Evolutionary conservation across 73 alveolate genomes (phyloP).

Genomic region (Durusdinium trenchii): DNA sequence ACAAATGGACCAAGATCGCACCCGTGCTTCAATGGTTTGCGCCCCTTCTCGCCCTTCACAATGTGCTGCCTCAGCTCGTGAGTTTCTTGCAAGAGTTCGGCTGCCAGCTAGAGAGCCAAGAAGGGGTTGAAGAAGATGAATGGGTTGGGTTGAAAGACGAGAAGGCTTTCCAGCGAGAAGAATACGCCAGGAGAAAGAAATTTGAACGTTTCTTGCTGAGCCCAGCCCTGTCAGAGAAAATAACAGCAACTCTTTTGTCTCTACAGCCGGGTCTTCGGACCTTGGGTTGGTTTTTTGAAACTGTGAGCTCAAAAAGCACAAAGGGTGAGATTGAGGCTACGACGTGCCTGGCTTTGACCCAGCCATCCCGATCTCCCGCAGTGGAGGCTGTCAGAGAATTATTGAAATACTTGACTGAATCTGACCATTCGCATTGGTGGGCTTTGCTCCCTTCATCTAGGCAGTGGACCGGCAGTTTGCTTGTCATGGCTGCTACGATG

Average conservation of each 20-base stretch:
- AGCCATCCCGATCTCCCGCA: conserved; percentile 1
- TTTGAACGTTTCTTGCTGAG: not conserved
- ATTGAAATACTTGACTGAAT: not conserved
- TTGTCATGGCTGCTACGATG: not conserved
- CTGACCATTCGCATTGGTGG: not conserved
- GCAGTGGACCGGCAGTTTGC: not conserved
- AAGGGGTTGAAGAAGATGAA: too few species aligned
- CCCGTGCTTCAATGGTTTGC: not conserved
- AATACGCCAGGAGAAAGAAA: not conserved
- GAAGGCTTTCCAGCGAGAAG: not conserved
- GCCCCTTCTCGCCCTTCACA: too few species aligned
- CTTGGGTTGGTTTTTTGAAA: not conserved
- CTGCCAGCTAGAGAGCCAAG: too few species aligned
- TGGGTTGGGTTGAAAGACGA: too few species aligned
- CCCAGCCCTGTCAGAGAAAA: not conserved
- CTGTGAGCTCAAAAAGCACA: not conserved
- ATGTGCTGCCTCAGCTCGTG: not conserved
- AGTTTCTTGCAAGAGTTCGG: too few species aligned
- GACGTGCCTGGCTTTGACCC: too few species aligned
- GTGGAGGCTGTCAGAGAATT: not conserved
- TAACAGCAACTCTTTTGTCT: not conserved
- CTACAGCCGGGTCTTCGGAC: not conserved
- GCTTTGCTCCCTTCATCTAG: not conserved
- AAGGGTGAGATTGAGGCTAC: not conserved
- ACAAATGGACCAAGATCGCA: not conserved